phyloP scores from a whole-genome alignment of 1,284 basidiomycete species.

The Trametes sp. region DNA sequence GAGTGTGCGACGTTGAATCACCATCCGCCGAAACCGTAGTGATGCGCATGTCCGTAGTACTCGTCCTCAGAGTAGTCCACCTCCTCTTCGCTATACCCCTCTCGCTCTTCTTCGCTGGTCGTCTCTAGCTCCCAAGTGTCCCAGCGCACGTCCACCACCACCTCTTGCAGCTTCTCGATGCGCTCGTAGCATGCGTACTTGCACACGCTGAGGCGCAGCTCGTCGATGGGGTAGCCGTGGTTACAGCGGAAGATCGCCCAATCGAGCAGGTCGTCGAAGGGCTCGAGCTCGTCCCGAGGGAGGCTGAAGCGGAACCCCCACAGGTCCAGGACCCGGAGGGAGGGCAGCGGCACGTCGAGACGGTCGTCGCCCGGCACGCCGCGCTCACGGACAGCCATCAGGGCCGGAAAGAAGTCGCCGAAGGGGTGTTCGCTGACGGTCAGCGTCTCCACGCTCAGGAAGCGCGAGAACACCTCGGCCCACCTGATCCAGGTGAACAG shows the following conservation, averaged over 20 bases:
- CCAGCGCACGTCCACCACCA: conserved; percentile 10
- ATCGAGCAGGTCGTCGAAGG: conserved; percentile 8
- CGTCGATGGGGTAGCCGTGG: background rate
- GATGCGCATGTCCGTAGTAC: background rate
- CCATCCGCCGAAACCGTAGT: background rate
- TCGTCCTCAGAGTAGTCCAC: background rate
- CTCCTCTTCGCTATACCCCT: background rate
- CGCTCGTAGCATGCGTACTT: background rate
- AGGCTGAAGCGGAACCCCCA: background rate
- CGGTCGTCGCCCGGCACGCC: background rate
- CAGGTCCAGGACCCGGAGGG: conserved; percentile 2
- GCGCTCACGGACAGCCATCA: background rate
- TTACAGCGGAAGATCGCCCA: conserved; percentile 15
- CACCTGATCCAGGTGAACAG: background rate
- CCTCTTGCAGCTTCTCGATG: background rate
- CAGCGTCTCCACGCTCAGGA: background rate
- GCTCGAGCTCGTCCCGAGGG: background rate
- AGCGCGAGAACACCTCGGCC: background rate
- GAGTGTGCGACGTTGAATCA: background rate
- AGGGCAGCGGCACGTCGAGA: background rate
- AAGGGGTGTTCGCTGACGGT: background rate
- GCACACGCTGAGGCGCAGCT: background rate
- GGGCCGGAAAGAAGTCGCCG: background rate
- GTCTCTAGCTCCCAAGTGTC: conserved; percentile 7
- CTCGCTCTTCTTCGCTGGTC: conserved; percentile 10